Conservation (phyloP, 2,329 filamentous ascomycete species). For the Aspergillus sp. region DNA sequence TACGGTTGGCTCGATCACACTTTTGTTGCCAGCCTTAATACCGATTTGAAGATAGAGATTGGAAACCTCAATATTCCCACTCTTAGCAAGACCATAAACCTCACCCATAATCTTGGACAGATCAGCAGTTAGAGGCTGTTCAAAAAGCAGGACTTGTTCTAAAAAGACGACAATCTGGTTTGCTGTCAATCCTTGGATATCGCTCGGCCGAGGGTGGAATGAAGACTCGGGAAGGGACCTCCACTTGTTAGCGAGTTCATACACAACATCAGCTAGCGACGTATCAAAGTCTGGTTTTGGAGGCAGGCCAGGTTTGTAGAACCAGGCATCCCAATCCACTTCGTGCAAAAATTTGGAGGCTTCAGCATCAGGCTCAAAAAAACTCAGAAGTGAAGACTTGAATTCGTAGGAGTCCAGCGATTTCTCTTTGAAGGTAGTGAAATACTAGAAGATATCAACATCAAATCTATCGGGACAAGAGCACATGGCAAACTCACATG, state of each 20-base stretch:
- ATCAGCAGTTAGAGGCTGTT: conserved; percentile 61
- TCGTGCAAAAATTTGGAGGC: conserved; percentile 61
- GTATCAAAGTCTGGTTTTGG: conserved; percentile 92
- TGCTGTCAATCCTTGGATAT: conserved; percentile 73
- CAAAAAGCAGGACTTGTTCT: conserved; percentile 70
- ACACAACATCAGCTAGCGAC: conserved; percentile 79
- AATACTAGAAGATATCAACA: conserved; percentile 58
- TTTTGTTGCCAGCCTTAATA: conserved; percentile 69
- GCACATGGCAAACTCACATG: conserved; percentile 49
- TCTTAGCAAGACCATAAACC: conserved; percentile 70
- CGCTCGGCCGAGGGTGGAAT: conserved; percentile 63
- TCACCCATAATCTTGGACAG: conserved; percentile 71
- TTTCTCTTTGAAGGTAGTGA: conserved; percentile 77
- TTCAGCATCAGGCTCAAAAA: conserved; percentile 70
- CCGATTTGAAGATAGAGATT: conserved; percentile 78
- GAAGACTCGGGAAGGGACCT: conserved; percentile 50
- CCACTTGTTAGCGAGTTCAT: conserved; percentile 80
- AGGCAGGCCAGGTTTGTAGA: conserved; percentile 84
- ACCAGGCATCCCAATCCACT: conserved; percentile 87
- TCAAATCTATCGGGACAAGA: background rate
- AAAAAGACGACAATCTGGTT: conserved; percentile 94
- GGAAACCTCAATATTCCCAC: conserved; percentile 82
- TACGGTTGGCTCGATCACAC: conserved; percentile 68
- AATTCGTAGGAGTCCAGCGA: conserved; percentile 94
- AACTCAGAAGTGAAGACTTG: conserved; percentile 80